Base-by-base conservation (phyloP, 768 basidiomycete species). In the Phlegmacium glaucopus region DNA sequence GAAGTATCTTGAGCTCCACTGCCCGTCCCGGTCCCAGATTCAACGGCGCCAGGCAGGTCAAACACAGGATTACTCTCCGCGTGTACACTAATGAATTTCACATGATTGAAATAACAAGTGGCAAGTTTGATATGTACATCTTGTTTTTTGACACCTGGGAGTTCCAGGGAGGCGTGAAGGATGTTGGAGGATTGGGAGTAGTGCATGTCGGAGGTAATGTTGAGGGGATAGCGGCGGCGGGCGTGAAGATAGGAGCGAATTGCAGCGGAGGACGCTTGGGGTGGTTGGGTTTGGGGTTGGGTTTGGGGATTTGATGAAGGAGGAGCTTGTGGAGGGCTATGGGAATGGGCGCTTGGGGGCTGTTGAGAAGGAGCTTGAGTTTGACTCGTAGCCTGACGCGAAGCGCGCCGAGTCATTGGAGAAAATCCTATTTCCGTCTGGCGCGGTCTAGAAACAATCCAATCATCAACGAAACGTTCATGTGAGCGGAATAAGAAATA, bases 131-230 rank as follows among this genome's bases (percentile, higher is more conserved):
- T 71, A 50, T 65, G 75, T 44, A 89, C 55, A 56, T 86, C 80
- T 51, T 62, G 62, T 51, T 71, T 77, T 58, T 74, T 76, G 60
- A 87, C 69, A 36, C 87, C 87, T 4, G 87, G 87, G 26, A 88
- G 69, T 64, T 88, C 85, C 59, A 87, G 75, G 66, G 80, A 71
- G 43, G 79, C 81, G 48, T 73, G 75, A 56, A 87, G 66, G 32
- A 72, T 59, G 61, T 72, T 72, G 42, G 72, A 76, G 28, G 72
- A 69, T 30, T 61, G 54, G 59, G 82, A 75, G 67, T 79, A 84
- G 59, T 77, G 71, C 43, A 82, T 65, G 64, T 88, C 87, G 26
- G 79, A 70, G 55, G 82, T 79, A 51, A 85, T 79, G 52, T 32
- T 34, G 32, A 18, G 42, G 16, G 32, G 36, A 7, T 29, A 48